Percentiles rank a stretch among this genome's conserved stretches.
Evolutionary conservation across 2,329 filamentous ascomycete species (phyloP).

Genomic region (Fusarium agapanthi): DNA sequence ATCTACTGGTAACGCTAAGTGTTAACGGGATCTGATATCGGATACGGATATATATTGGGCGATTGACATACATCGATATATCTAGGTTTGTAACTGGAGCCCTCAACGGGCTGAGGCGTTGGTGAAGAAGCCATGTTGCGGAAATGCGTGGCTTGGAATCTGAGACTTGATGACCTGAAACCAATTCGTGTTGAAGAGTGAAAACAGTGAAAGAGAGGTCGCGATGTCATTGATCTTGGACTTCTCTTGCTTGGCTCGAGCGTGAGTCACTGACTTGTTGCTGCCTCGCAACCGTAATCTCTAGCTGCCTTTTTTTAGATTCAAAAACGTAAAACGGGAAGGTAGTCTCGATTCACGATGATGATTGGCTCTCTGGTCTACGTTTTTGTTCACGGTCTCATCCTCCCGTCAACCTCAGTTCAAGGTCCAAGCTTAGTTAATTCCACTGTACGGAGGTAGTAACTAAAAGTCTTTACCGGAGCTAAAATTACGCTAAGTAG

Average conservation of each 20-base stretch:
- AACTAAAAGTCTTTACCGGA: no score
- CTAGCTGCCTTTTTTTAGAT: conserved; percentile 6
- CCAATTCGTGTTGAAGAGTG: conserved; percentile 1
- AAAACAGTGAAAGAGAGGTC: conserved; percentile 26
- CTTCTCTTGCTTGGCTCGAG: not conserved
- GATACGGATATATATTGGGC: not conserved
- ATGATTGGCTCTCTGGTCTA: conserved; percentile 33
- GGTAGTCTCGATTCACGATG: not conserved
- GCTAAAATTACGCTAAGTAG: no score
- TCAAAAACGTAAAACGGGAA: not conserved
- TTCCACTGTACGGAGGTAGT: conserved; percentile 4
- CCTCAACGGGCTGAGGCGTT: conserved; percentile 21
- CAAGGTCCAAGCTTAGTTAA: conserved; percentile 14
- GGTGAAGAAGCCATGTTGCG: conserved; percentile 43
- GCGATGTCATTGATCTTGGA: conserved; percentile 35
- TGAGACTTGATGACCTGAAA: conserved; percentile 3
- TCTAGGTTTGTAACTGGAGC: conserved; percentile 52
- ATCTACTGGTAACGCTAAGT: conserved; percentile 60
- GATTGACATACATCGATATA: conserved; percentile 67
- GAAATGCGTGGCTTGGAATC: conserved; percentile 12
- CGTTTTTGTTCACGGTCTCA: conserved; percentile 21
- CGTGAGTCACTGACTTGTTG: conserved; percentile 27
- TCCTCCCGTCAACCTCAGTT: conserved; percentile 34
- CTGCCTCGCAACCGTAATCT: conserved; percentile 22
- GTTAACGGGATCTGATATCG: conserved; percentile 25